These are phyloP conservation scores for Trichoderma oligosporum DNA, from an alignment of 2,329 filamentous ascomycete genomes.

Conservation along the genomic window DNA sequence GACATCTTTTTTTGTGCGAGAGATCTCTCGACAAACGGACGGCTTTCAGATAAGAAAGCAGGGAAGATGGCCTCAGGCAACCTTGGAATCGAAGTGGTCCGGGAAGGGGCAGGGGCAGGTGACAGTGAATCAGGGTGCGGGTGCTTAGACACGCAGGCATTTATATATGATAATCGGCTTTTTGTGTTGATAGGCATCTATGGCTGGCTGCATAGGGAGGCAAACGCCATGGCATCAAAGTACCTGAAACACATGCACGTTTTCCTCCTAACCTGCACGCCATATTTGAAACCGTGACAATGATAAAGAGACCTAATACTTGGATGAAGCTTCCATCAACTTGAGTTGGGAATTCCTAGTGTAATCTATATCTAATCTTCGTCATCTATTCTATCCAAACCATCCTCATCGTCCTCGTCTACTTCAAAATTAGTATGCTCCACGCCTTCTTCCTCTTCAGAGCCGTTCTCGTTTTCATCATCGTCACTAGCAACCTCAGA, in stretches of 20 bases:
- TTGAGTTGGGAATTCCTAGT: too few species aligned
- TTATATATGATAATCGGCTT: too few species aligned
- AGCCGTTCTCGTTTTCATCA: constrained; percentile 25
- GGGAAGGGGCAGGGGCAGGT: background rate
- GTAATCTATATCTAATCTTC: background rate
- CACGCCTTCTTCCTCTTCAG: constrained; percentile 18
- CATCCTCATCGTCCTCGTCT: background rate
- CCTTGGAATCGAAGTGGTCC: background rate
- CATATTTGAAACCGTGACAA: background rate
- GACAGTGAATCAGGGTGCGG: background rate
- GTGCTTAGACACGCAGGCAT: too few species aligned
- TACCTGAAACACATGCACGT: background rate
- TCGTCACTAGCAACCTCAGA: constrained; percentile 13
- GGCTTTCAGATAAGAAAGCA: background rate
- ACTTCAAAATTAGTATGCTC: background rate
- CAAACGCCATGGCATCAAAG: too few species aligned
- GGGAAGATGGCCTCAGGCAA: background rate
- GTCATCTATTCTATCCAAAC: background rate
- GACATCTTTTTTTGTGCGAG: background rate
- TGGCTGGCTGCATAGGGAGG: too few species aligned
- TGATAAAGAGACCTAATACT: background rate
- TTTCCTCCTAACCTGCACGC: background rate
- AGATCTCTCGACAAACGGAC: background rate
- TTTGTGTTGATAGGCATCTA: too few species aligned
- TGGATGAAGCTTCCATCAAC: too few species aligned